Evolutionary conservation across 2,329 filamentous ascomycete species (phyloP), one percentile per base, ranked within the genome.

Genomic region (Fusarium robinianum): DNA sequence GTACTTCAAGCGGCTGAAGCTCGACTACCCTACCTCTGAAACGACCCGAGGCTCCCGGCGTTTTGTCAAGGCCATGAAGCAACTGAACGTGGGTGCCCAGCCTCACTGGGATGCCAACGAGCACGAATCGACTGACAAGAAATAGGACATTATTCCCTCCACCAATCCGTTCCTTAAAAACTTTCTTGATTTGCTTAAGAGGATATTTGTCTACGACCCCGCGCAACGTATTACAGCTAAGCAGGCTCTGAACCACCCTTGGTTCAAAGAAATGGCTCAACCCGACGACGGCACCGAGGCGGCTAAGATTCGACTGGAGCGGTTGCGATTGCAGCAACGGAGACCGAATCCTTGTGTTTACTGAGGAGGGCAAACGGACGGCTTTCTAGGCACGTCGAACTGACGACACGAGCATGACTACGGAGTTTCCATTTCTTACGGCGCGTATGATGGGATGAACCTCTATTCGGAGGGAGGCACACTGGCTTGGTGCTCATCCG

Each of bases 21-120:
- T 87, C 14, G 83, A 86, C 54, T 87, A 86, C 52, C 84, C 84
- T 3, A 78, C 76, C 3, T 55, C 70, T 2, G 83, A 86, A 9
- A 87, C 84, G 1, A 83, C 80, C 0, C 72, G 83, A 42, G 81
- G 83, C 4, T 86, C 83, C 1, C 73, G 77, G 49, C 73, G 81
- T 57, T 87, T 86, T 59, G 84, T 87, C 9, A 83, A 83, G 64
- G 83, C 81, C n/a, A 87, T 87, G 84, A 87, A 86, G 65, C 75
- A 74, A 41, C 68, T 87, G 18, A 73, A 78, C 48, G 83, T 87
- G 70, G 53, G 79, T 69, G 5, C 33, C 14, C 18, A 14, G 16
- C 4, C 10, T 15, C 10, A 4, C 8, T 12, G 6, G n/a, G 9
- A 6, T 8, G 2, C 5, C 22, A 14, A 30, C 23, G 8, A 16